phyloP scores from a whole-genome alignment of 2,329 filamentous ascomycete genomes.

The Lojkania enalia region DNA sequence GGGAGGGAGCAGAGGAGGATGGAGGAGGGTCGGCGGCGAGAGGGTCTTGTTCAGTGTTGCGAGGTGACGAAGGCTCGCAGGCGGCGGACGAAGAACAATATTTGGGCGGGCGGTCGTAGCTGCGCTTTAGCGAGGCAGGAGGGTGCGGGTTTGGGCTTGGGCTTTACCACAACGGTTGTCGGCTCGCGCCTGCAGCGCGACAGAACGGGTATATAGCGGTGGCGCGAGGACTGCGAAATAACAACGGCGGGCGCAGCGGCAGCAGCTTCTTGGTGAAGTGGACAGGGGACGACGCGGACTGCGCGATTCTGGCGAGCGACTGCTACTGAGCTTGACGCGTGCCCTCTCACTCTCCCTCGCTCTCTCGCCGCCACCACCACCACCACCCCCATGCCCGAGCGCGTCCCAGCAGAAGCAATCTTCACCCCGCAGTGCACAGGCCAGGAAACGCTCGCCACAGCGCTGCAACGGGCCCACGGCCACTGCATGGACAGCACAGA shows the following conservation, averaged over 20 bases:
- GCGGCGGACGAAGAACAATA: constrained; percentile 10
- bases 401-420: constrained; percentile 7
- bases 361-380: background rate
- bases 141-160: too few relatives aligned
- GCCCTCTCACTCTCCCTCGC: background rate
- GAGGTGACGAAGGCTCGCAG: constrained; percentile 12
- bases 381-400: too few relatives aligned
- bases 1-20: constrained; percentile 16
- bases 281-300: constrained; percentile 9
- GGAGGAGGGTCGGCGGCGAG: background rate
- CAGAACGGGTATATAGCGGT: too few relatives aligned
- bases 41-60: constrained; percentile 1
- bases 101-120: constrained; percentile 7
- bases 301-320: too few relatives aligned
- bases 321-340: constrained; percentile 5
- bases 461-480: background rate
- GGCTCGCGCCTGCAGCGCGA: too few relatives aligned
- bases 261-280: constrained; percentile 14
- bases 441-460: background rate
- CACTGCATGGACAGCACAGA: constrained; percentile 4
- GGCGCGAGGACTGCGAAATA: too few relatives aligned
- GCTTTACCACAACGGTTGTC: constrained; percentile 21
- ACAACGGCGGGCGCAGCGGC: constrained; percentile 16
- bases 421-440: constrained; percentile 7
- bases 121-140: constrained; percentile 6